Conservation (phyloP, 139 green algal species). For the Closterium sp. region DNA sequence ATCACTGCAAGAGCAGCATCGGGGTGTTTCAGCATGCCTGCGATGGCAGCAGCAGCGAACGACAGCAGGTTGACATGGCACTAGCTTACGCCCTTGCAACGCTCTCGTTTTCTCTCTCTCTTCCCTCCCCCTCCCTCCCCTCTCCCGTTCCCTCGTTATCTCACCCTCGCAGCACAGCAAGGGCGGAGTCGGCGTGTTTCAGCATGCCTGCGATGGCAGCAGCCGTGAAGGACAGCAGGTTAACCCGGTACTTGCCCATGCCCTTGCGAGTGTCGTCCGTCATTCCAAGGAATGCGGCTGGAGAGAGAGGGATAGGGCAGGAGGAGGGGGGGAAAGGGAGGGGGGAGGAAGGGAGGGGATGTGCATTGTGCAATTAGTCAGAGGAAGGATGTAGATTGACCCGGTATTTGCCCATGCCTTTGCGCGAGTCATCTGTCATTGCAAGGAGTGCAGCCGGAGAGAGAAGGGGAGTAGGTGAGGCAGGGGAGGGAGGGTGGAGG, state of each 20-base stretch:
- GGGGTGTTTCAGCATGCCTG: background rate
- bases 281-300: background rate
- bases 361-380: too few species aligned
- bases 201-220: too few species aligned
- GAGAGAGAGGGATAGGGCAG: background rate
- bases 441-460: background rate
- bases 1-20: background rate
- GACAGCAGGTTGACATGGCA: too few species aligned
- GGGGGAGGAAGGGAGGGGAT: background rate
- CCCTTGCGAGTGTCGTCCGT: background rate
- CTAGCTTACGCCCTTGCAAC: background rate
- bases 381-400: background rate
- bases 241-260: background rate
- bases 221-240: background rate
- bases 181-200: too few species aligned
- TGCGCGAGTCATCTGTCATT: background rate
- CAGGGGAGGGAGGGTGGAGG: too few species aligned
- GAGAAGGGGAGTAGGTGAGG: background rate
- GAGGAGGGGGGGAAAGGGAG: background rate
- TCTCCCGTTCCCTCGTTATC: too few species aligned
- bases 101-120: too few species aligned
- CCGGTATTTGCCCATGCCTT: background rate
- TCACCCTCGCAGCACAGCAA: too few species aligned
- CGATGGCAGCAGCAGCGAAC: background rate
- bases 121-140: too few species aligned